These are phyloP conservation scores for Bromus sterilis DNA, from an alignment of 176 grass and related monocot genomes.

Conservation along the genomic window DNA sequence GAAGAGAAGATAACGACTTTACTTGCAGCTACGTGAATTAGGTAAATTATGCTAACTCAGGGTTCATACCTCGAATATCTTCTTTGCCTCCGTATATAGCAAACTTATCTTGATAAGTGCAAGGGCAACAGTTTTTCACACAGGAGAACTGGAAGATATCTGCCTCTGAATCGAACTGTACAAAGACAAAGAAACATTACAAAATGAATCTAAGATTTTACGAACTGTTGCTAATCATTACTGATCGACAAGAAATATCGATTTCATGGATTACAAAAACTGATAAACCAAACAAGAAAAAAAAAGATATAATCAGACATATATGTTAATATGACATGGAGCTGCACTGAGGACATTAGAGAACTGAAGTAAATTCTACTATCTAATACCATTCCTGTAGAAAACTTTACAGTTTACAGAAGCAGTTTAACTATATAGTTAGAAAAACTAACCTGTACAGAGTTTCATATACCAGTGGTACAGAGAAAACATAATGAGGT, in stretches of 20 bases:
- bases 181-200: slow-evolving; percentile 28
- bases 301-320: not conserved
- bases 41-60: not conserved
- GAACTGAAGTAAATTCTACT: not conserved
- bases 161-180: slow-evolving; percentile 91
- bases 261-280: not conserved
- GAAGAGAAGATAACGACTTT: not conserved
- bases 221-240: not conserved
- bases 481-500: slow-evolving; percentile 81
- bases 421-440: not conserved
- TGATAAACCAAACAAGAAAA: not conserved
- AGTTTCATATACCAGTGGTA: slow-evolving; percentile 92
- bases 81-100: slow-evolving; percentile 82
- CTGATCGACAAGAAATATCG: not conserved
- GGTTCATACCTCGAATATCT: slow-evolving; percentile 62
- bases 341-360: not conserved
- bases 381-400: not conserved
- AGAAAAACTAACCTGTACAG: slow-evolving; percentile 69
- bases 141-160: slow-evolving; percentile 59
- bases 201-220: not conserved
- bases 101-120: slow-evolving; percentile 84
- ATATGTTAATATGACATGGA: not conserved
- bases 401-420: not conserved
- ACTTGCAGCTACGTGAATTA: not conserved
- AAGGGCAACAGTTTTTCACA: slow-evolving; percentile 58